Base-by-base conservation (phyloP, 2,329 filamentous ascomycete genomes). In the Colletotrichum salicis region DNA sequence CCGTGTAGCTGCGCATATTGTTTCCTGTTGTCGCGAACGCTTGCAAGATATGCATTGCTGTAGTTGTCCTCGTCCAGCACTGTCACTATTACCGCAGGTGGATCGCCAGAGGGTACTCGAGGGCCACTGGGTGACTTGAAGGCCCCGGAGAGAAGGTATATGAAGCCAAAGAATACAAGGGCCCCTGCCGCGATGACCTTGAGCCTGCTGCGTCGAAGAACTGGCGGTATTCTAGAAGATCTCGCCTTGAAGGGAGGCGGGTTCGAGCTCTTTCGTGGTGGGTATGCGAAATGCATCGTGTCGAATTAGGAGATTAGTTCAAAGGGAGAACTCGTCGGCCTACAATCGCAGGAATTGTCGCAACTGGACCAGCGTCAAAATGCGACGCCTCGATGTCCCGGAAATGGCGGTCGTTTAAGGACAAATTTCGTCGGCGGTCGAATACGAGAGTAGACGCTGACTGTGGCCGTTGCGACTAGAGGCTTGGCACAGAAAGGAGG, bases 221-320 rank as follows among this genome's bases (percentile, higher is more conserved):
- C 77, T 59, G 89, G 79, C 24, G 70, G 62, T 72, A 72, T 81
- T 76, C 86, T 83, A 78, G 90, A 84, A 75, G 88, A 86, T 78
- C 90, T 87, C 59, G 89, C 86, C 75, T 87, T 87, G 83, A 94
- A 96, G 35, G 92, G 91, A 75, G 91, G 90, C 75, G 93, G 90
- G 79, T 92, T 91, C 75, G 93, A 96, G 79, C 89, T 91, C 84
- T 96, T 97, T 82, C 95, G 92, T 78, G 94, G 90, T 67, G 95
- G 95, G 77, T 97, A 91, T 74, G 95, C 94, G 86, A 96, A 95
- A 82, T 97, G 95, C 94, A 97, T 96, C 76, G 77, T 86, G 78
- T 74, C 67, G 73, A 54, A 41, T 52, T 27, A 60, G 19, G 31
- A 13, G 56, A 51, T 58, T 59, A 33, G 31, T 29, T 63, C 35